Evolutionary conservation across 2,329 filamentous ascomycete genomes (phyloP), one percentile per base, ranked within the genome.

Genomic region (Trichoderma atroviride): DNA sequence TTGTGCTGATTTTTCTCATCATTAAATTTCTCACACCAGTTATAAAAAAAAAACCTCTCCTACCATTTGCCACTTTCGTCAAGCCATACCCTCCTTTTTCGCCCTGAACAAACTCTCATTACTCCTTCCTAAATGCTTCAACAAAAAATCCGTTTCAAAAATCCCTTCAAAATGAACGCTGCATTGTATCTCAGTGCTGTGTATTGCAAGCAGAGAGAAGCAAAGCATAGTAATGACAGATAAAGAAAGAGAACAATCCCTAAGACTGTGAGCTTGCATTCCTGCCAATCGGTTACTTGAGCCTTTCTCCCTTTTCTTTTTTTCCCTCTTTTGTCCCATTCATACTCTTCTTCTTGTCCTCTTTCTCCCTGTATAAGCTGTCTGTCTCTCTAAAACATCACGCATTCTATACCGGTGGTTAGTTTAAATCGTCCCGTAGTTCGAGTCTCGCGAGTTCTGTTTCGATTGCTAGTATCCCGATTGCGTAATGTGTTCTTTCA

Each of bases 401-500:
- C 40, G 29, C 55, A 66, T 59, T 66, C 55, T 66, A 58, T 52
- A 52, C 24, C 40, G 29, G 37, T 63, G 7, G 62, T 60, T 56
- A 69, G 33, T 69, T 53, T 35, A 69, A 52, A 37, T 70, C 68
- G 43, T 70, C 69, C 69, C 65, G 60, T 52, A 92, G 75, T 69
- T 87, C 87, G 74, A 92, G 79, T 74, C 82, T 84, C 71, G 88
- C 84, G 72, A 96, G 83, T 78, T 96, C 92, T 69, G 91, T 87
- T 75, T 96, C 92, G n/a, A 93, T 86, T 3, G 88, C 89, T 71
- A 97, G 80, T 69, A 97, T 76, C 0, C 94, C 94, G 77, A 96
- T 85, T 1, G 93, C 93, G 82, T 91, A 94, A 74, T 90, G 89
- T 4, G 91, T 84, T 73, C 88, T 84, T 74, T 92, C 88, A 10